phyloP scores from a whole-genome alignment of 1,284 basidiomycete genomes.

The Jaminaea rosea region DNA sequence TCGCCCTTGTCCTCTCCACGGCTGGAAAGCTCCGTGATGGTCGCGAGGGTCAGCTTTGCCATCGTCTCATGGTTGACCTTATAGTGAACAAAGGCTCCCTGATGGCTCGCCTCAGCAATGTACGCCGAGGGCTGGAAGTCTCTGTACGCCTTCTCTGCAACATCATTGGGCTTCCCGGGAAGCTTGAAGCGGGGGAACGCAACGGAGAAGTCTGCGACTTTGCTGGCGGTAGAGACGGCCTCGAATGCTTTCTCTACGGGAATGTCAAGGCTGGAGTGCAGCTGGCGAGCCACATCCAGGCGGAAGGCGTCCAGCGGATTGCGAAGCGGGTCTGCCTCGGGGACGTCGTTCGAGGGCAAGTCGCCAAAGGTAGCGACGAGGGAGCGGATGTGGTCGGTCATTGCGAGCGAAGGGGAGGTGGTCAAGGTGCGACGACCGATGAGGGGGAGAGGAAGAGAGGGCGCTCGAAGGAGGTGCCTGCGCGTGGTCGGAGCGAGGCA shows the following conservation, averaged over 20 bases:
- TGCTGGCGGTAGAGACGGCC: constrained; percentile 82
- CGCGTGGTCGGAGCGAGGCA: too few relatives aligned
- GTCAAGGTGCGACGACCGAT: neutral
- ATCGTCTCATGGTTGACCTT: constrained; percentile 53
- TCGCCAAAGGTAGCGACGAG: neutral
- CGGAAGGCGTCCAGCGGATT: constrained; percentile 75
- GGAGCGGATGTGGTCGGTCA: neutral
- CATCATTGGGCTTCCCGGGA: constrained; percentile 69
- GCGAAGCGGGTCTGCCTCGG: constrained; percentile 58
- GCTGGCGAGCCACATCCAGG: constrained; percentile 67
- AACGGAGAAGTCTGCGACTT: constrained; percentile 75
- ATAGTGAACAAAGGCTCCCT: constrained; percentile 39
- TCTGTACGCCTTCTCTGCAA: constrained; percentile 65
- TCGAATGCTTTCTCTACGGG: constrained; percentile 58
- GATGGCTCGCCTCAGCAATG: constrained; percentile 17
- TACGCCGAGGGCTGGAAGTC: constrained; percentile 38
- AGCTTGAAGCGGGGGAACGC: constrained; percentile 84
- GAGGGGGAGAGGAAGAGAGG: too few relatives aligned
- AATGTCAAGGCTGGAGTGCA: constrained; percentile 61
- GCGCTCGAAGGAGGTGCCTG: too few relatives aligned
- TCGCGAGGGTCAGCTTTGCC: constrained; percentile 65
- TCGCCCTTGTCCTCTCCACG: constrained; percentile 15
- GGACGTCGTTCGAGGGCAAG: constrained; percentile 31
- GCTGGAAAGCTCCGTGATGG: constrained; percentile 60
- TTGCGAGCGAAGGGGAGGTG: neutral